Base-by-base conservation (phyloP, 2,329 filamentous ascomycete species). In the Magnaporthiopsis poae region DNA sequence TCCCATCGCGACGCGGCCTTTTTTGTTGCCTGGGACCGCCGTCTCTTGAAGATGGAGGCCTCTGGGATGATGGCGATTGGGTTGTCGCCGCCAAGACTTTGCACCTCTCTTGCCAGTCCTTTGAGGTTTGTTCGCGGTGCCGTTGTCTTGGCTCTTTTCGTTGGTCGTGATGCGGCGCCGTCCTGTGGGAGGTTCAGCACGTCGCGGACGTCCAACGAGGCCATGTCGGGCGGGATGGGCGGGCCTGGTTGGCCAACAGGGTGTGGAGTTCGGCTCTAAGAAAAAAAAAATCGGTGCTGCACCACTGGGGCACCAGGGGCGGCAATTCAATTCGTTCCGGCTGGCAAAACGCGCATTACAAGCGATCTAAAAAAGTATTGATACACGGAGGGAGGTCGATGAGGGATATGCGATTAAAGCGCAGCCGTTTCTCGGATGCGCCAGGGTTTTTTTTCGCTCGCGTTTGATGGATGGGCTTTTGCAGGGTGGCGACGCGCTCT, bases 171-270 rank as follows among this genome's bases (percentile, higher is more conserved):
- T 74, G 65, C 78, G 79, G 64, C 79, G 73, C 80, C 78, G 39
- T 87, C 88, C 71, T 87, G 80, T 64, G 89, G 88, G 75, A 96
- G 82, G 77, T 93, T 91, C 74, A 96, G 87, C 75, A 96, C 91
- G 76, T 96, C 92, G 80, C 90, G 91, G 72, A 96, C 86, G 82
- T 96, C 92, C 76, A 88, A 85, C 69, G 89, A 89, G 68, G 88
- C 83, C 88, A 91, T 91, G 70, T 73, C 81, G 73, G 70, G 70
- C 13, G 36, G 12, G 9, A 39, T 18, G 36, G 36, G 13, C 36
- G 39, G 39, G 15, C 39, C 39, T 5, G 5, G 39, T 46, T 46
- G 39, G 39, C 39, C 39, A 46, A 46, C 39, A 46, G 39, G 39
- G 39, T 18, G 39, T 46, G 39, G 39, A 46, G 39, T 46, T 46